Base-by-base conservation (phyloP, 495 filamentous ascomycete species). In the Penicillium turbatum region DNA sequence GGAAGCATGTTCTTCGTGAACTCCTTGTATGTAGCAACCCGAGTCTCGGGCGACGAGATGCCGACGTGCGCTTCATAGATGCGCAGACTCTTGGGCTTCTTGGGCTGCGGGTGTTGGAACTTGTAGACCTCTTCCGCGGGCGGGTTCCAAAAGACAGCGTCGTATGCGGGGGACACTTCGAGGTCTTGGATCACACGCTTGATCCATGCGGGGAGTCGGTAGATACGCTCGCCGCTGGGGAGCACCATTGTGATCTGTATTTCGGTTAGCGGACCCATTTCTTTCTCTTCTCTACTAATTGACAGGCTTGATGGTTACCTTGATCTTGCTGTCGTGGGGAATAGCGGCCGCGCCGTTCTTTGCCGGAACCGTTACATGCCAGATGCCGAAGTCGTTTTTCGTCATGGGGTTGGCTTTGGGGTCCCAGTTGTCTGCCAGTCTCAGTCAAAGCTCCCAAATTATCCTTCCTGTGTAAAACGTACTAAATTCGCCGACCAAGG, bases 1-100 rank as follows among this genome's bases (percentile, higher is more conserved):
- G 92, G 90, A 7, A 98, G 81, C 81, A 93, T 87, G 69, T 87
- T 88, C 61, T 83, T 79, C 13, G 95, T 97, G 72, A 98, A 98
- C 71, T 98, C 90, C 69, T 95, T 96, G 80, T 95, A 98, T 7
- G 90, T 95, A 15, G 92, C 80, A 30, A 98, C 89, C 52, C 79
- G 83, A 42, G 85, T 82, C 58, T 98, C 93, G 1, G 91, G 90
- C 5, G 91, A 95, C 10, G 90, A 95, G 64, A 98, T 98, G 43
- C 93, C 93, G 47, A 98, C 91, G 70, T 98, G 93, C 11, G 95
- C 95, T 72, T 98, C 93, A 69, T 98, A 98, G 40, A 98, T 91
- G 36, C 95, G 83, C 34, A 84, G 84, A 62, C 89, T 93, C 56
- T 80, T 72, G 6, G 93, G 93, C 77, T 92, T 95, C 70, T 84